A percentile compares a stretch with the other conserved stretches of the same genome.
Evolutionary conservation across 345 rosid species (phyloP).

Genomic region (Acer saccharum): DNA sequence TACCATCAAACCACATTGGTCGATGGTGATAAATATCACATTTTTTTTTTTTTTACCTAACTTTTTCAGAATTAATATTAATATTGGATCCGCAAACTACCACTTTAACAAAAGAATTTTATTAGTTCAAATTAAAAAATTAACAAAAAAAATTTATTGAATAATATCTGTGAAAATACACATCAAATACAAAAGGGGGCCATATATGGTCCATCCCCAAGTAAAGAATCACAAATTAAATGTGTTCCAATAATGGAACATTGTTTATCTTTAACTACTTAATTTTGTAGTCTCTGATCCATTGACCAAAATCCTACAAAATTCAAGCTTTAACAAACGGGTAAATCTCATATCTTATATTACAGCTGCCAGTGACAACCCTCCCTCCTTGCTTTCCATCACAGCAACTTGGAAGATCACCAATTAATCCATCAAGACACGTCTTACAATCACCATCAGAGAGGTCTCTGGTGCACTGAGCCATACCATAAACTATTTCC

Average conservation of each 20-base stretch:
- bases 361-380: constrained; percentile 61
- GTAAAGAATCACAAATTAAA: not conserved
- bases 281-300: not conserved
- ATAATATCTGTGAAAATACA: not conserved
- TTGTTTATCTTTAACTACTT: not conserved
- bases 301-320: constrained; percentile 13
- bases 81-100: too few species aligned
- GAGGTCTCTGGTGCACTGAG: constrained; percentile 70
- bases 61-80: too few species aligned
- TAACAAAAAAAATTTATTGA: not conserved
- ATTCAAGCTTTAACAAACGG: constrained; percentile 45
- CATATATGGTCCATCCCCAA: not conserved
- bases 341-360: constrained; percentile 67
- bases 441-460: constrained; percentile 41
- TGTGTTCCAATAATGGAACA: not conserved
- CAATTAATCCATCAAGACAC: constrained; percentile 53
- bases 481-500: constrained; percentile 50
- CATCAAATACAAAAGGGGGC: not conserved
- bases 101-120: not conserved
- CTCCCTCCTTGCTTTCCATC: constrained; percentile 74
- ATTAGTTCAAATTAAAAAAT: not conserved
- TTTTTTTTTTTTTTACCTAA: too few species aligned
- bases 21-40: too few species aligned
- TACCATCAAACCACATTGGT: too few species aligned
- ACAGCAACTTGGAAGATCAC: constrained; percentile 57